phyloP scores from a whole-genome alignment of 179 eudicot genomes.

The Silene coronaria region DNA sequence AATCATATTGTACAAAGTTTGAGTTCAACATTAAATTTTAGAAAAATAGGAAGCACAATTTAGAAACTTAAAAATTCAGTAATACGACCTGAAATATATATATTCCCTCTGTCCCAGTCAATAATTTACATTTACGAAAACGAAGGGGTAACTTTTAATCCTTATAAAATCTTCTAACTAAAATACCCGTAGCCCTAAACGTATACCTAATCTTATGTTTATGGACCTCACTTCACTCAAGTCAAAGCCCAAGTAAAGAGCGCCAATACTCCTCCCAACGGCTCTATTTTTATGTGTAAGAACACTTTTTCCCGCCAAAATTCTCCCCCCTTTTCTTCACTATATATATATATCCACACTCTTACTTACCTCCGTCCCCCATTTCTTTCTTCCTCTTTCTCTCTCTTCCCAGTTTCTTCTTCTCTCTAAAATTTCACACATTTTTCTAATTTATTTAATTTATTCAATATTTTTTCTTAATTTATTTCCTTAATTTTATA shows the following conservation, averaged over 20 bases:
- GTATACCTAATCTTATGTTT: no score
- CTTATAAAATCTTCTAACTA: no score
- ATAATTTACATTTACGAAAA: no score
- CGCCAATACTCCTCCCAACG: neutral
- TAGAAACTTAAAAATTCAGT: no score
- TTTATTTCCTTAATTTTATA: neutral
- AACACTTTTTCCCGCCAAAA: neutral
- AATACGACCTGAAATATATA: no score
- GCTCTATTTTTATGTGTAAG: neutral
- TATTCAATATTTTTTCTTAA: neutral
- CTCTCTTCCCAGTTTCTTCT: neutral
- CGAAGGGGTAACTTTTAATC: no score
- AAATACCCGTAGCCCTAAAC: no score
- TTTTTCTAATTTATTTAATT: neutral
- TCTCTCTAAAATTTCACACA: conserved; percentile 1
- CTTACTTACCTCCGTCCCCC: neutral
- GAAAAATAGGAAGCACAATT: no score
- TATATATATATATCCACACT: neutral
- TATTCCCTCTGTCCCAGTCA: no score
- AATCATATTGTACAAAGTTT: no score
- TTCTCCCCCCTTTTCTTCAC: neutral
- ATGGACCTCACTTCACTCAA: no score
- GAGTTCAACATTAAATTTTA: no score
- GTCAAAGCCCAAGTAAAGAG: conserved; percentile 1
- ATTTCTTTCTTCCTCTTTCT: neutral